Evolutionary conservation across 805 yeast species (phyloP), one percentile per base, ranked within the genome.

Genomic region (Metahyphopichia silvanorum): DNA sequence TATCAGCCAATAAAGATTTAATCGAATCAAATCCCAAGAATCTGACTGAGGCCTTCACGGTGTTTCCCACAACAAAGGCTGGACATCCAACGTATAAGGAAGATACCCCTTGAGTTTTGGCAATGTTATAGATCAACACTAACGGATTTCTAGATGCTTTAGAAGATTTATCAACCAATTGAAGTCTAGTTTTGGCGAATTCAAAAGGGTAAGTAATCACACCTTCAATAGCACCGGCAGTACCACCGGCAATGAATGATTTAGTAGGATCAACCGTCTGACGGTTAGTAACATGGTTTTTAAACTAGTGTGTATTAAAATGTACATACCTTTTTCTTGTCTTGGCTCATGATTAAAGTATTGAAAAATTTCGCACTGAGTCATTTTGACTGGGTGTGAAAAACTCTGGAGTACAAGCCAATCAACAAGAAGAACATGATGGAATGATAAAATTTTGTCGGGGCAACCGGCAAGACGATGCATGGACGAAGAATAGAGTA

Each of bases 171-270:
- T 78, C 82, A 21, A 79, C 79, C 35, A 91, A 71, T 63, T 91
- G 98, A 27, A 93, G 68, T 41, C 98, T 69, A 3, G 98, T 91
- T 55, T 91, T 91, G 28, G 98, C 96, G 64, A 89, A 91, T 59
- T 91, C 98, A 59, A 93, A 93, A 3, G 98, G 98, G 57, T 88
- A 91, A 0, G 98, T 91, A 28, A 86, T 72, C 24, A 77, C 77
- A 21, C 96, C 96, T 63, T 91, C 98, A 20, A 89, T 79, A 16
- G 96, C 98, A 37, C 98, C 98, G 0, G 98, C 98, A 0, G 85
- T 71, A 33, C 97, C 96, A 35, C 98, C 98, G 5, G 96, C 98
- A 17, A 89, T 67, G 51, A 91, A 87, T 2, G 97, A 86, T 49
- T 83, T 79, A 39, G 75, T 51, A 2, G 93, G 91, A 53, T 83